phyloP scores from a whole-genome alignment of 345 rosid species.

The Syzygium aqueum region DNA sequence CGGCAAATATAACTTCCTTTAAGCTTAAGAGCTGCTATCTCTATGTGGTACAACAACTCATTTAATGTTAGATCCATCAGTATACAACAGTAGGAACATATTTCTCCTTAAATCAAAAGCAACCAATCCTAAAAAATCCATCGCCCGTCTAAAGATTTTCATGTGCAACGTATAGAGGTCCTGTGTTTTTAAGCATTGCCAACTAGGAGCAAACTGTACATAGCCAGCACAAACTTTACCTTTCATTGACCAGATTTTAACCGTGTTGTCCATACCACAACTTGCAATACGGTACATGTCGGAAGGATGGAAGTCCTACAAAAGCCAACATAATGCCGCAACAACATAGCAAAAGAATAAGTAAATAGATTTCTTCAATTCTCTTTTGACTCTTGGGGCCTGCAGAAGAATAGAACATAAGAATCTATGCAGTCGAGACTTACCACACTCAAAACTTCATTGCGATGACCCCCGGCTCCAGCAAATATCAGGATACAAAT shows the following conservation, averaged over 20 bases:
- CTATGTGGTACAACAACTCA: not conserved
- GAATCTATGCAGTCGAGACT: slow-evolving; percentile 4
- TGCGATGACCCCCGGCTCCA: slow-evolving; percentile 98
- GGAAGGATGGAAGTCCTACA: slow-evolving; percentile 90
- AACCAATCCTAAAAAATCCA: not conserved
- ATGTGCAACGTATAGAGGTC: not conserved
- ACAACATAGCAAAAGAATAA: not conserved
- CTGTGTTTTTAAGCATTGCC: not conserved
- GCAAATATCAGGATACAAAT: slow-evolving; percentile 93
- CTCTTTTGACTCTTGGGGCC: not conserved
- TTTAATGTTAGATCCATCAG: not conserved
- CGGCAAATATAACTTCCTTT: not conserved
- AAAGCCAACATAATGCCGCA: not conserved
- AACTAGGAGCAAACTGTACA: not conserved
- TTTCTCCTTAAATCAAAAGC: not conserved
- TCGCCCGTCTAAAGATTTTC: not conserved
- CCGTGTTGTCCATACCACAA: slow-evolving; percentile 95
- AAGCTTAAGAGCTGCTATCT: not conserved
- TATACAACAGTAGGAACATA: not conserved
- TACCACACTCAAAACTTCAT: slow-evolving; percentile 96
- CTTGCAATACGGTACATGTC: slow-evolving; percentile 83
- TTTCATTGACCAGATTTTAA: slow-evolving; percentile 97
- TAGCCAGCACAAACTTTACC: slow-evolving; percentile 25
- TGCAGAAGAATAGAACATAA: not conserved
- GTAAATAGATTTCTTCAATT: not conserved